Evolutionary conservation across 2,329 filamentous ascomycete genomes (phyloP).

Genomic region (Aureobasidium sp.): DNA sequence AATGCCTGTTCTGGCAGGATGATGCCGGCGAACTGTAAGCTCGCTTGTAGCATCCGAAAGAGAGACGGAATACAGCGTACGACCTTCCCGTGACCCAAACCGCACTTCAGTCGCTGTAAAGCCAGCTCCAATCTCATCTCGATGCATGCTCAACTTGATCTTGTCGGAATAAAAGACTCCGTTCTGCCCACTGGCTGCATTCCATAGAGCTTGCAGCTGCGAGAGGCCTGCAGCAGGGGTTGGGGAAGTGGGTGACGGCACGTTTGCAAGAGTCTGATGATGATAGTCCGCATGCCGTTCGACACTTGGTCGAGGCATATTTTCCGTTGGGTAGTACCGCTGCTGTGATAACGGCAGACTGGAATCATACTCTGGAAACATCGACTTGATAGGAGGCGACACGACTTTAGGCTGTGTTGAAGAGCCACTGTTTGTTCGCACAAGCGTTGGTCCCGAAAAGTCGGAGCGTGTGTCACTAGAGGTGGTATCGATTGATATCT

Average conservation of each 20-base stretch:
- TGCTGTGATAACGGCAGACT: slow-evolving; percentile 57
- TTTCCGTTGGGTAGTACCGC: slow-evolving; percentile 50
- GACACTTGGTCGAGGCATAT: background rate
- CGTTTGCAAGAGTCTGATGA: background rate
- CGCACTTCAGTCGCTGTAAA: background rate
- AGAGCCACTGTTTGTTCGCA: slow-evolving; percentile 9
- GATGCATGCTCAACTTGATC: slow-evolving; percentile 10
- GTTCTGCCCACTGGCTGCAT: slow-evolving; percentile 11
- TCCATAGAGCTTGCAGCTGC: slow-evolving; percentile 14
- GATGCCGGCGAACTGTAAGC: slow-evolving; percentile 11
- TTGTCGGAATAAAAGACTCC: background rate
- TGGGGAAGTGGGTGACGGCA: background rate
- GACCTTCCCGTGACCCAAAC: slow-evolving; percentile 7
- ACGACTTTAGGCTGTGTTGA: slow-evolving; percentile 1
- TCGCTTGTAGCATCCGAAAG: slow-evolving; percentile 1
- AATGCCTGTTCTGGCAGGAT: slow-evolving; percentile 11
- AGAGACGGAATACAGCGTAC: slow-evolving; percentile 1
- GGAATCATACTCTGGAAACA: slow-evolving; percentile 68
- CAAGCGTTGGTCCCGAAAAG: slow-evolving; percentile 10
- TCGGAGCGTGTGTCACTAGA: background rate
- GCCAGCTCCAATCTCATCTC: background rate
- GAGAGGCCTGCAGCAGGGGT: slow-evolving; percentile 8
- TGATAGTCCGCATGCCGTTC: background rate
- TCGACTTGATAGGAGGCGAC: slow-evolving; percentile 52
- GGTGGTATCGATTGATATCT: background rate